phyloP scores from a whole-genome alignment of 768 basidiomycete genomes.

The Xerocomellus dryophilus region DNA sequence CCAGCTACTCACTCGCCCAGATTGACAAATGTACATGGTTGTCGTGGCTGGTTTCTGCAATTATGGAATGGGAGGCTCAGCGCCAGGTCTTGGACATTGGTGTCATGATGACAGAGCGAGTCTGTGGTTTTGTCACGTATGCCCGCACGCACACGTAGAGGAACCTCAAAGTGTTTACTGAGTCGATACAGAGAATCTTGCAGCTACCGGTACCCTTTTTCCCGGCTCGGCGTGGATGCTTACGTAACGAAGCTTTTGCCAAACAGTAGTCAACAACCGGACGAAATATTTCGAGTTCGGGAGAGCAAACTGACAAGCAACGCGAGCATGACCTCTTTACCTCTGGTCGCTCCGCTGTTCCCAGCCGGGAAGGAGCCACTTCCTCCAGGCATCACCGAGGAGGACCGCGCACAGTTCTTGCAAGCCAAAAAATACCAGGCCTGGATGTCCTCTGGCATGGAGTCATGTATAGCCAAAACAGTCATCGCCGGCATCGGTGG shows the following conservation, averaged over 20 bases:
- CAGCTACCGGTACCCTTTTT: no score
- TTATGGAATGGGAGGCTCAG: no score
- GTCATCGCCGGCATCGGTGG: constrained; percentile 79
- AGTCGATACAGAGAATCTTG: no score
- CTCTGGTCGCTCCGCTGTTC: constrained; percentile 67
- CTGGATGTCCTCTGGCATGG: constrained; percentile 69
- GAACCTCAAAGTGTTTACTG: no score
- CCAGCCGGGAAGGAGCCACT: constrained; percentile 85
- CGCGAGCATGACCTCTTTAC: constrained; percentile 21
- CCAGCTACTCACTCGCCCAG: no score
- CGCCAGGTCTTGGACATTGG: no score
- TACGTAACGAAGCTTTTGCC: not conserved
- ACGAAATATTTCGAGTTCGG: constrained; percentile 7
- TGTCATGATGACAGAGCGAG: no score
- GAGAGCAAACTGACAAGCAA: not conserved
- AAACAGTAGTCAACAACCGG: constrained; percentile 21
- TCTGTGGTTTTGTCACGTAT: no score
- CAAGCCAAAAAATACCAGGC: constrained; percentile 78
- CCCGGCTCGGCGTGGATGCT: no score
- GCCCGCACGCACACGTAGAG: no score
- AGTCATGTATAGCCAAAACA: constrained; percentile 84
- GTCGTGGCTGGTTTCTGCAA: no score
- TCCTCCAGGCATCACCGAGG: constrained; percentile 78
- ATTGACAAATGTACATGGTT: no score
- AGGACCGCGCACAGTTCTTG: constrained; percentile 64